Percentiles rank a stretch among this genome's conserved stretches.
These are phyloP conservation scores for Solanum infundibuliforme DNA, from an alignment of 257 asterid genomes.

Conservation along the genomic window DNA sequence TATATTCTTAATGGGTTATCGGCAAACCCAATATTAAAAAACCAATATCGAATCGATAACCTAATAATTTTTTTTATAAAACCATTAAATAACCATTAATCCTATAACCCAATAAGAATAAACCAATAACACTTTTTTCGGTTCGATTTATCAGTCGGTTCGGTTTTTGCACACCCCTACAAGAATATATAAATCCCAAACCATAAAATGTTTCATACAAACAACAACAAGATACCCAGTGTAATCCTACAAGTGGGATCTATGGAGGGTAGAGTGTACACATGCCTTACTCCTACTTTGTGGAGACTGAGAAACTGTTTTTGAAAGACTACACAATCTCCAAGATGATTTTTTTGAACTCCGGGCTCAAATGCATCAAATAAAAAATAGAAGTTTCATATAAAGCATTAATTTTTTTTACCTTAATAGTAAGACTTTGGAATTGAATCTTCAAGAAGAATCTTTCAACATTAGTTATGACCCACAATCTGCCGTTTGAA, in stretches of 20 bases:
- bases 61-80: no score
- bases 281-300: neutral
- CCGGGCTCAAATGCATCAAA: neutral
- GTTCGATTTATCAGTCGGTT: no score
- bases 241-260: neutral
- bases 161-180: neutral
- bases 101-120: no score
- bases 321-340: neutral
- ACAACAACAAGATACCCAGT: neutral
- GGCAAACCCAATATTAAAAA: no score
- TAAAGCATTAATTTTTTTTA: neutral
- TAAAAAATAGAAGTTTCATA: neutral
- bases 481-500: neutral
- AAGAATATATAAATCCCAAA: neutral
- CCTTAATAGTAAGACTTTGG: neutral
- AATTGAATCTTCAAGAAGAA: neutral
- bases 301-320: neutral
- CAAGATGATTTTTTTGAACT: no score
- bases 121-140: no score
- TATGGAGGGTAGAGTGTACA: neutral
- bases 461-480: neutral
- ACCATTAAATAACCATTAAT: no score
- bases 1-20: no score
- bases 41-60: no score
- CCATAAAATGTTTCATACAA: neutral